A percentile compares a stretch with the other conserved stretches of the same genome.
phyloP scores from a whole-genome alignment of 2,329 filamentous ascomycete genomes.

The Sporothrix protearum region DNA sequence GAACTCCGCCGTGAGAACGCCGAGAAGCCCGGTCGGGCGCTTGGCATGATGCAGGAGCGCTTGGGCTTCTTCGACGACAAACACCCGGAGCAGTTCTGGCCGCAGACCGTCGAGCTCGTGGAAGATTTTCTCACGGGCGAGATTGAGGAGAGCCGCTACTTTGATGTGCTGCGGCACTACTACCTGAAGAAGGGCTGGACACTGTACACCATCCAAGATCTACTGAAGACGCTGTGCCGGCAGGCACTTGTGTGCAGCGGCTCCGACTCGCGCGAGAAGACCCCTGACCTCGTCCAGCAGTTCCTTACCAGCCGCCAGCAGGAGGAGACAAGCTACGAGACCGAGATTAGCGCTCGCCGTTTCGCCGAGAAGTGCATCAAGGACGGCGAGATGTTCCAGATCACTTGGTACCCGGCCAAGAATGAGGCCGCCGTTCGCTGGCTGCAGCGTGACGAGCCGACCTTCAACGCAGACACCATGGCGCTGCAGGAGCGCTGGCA shows the following conservation, averaged over 20 bases:
- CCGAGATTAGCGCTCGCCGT: slow-evolving; percentile 85
- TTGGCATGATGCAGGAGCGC: slow-evolving; percentile 77
- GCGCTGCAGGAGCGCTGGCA: slow-evolving; percentile 82
- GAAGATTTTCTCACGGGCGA: slow-evolving; percentile 82
- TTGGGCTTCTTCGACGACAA: slow-evolving; percentile 73
- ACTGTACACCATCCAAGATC: slow-evolving; percentile 86
- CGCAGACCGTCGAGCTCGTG: slow-evolving; percentile 77
- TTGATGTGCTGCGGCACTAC: slow-evolving; percentile 86
- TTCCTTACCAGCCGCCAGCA: slow-evolving; percentile 78
- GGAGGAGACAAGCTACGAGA: slow-evolving; percentile 83
- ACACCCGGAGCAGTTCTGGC: slow-evolving; percentile 69
- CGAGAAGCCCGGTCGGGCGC: slow-evolving; percentile 74
- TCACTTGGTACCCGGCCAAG: slow-evolving; percentile 73
- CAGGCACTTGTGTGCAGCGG: slow-evolving; percentile 80
- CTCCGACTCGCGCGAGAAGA: slow-evolving; percentile 87
- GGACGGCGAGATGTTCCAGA: slow-evolving; percentile 85
- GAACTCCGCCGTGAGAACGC: slow-evolving; percentile 70
- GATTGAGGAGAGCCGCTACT: slow-evolving; percentile 76
- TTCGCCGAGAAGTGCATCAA: slow-evolving; percentile 90
- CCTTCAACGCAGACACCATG: slow-evolving; percentile 86
- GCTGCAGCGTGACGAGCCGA: slow-evolving; percentile 64
- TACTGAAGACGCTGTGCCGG: slow-evolving; percentile 75
- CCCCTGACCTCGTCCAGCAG: slow-evolving; percentile 79
- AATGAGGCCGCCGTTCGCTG: slow-evolving; percentile 69
- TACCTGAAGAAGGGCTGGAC: slow-evolving; percentile 91